These are phyloP conservation scores for Diaporthe ilicicola DNA, from an alignment of 2,329 filamentous ascomycete genomes.

Conservation along the genomic window DNA sequence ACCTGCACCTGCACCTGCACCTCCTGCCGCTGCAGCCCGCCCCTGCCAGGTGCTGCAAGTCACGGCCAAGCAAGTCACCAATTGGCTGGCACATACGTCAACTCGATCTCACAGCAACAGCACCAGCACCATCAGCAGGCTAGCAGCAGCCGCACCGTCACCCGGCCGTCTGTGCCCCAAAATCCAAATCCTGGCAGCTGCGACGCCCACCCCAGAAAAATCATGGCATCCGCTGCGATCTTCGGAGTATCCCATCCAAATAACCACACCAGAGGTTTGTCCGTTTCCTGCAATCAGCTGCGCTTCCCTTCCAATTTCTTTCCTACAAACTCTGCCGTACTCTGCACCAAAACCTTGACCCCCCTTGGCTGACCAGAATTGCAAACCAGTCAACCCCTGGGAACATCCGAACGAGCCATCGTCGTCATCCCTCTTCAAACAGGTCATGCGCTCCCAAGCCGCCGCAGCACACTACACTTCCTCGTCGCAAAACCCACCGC, in stretches of 20 bases:
- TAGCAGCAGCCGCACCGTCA: constrained; percentile 6
- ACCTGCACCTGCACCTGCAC: neutral
- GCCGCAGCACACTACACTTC: constrained; percentile 37
- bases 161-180: neutral
- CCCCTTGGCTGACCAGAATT: constrained; percentile 19
- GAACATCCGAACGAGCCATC: constrained; percentile 39
- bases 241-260: constrained; percentile 28
- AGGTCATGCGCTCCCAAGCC: constrained; percentile 49
- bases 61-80: neutral
- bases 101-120: constrained; percentile 2
- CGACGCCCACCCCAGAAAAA: constrained; percentile 22
- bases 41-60: neutral
- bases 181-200: constrained; percentile 14
- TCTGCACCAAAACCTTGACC: neutral
- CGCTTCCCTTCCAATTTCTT: neutral
- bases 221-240: constrained; percentile 31
- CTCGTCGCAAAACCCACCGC: constrained; percentile 44
- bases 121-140: neutral
- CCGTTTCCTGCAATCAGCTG: constrained; percentile 2
- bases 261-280: constrained; percentile 27
- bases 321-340: neutral
- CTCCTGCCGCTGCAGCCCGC: neutral
- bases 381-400: constrained; percentile 14
- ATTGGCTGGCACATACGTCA: constrained; percentile 30
- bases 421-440: constrained; percentile 38